Evolutionary conservation across 2,329 filamentous ascomycete species (phyloP).

Genomic region (Hypocrella siamensis): DNA sequence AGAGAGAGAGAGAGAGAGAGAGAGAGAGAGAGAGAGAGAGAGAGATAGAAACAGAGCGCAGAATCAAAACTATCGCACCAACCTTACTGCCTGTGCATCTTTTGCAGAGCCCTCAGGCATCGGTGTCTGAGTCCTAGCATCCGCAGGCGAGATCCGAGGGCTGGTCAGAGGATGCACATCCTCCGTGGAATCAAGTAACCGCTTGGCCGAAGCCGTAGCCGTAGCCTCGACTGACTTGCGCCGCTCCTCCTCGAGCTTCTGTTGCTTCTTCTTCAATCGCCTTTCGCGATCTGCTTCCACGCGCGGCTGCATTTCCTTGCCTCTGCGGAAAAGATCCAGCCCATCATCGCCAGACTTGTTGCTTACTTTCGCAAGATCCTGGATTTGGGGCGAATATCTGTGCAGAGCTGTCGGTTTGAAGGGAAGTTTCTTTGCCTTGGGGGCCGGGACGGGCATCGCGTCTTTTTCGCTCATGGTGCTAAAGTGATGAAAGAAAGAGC

Average conservation of each 20-base stretch:
- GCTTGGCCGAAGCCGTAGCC: too few species aligned
- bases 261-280: conserved; percentile 11
- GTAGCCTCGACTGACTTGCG: conserved; percentile 3
- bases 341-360: conserved; percentile 11
- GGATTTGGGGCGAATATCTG: conserved; percentile 7
- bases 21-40: neutral
- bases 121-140: too few species aligned
- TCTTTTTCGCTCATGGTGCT: conserved; percentile 16
- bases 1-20: neutral
- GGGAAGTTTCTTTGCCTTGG: conserved; percentile 25
- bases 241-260: conserved; percentile 9
- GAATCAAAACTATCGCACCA: neutral
- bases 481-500: neutral
- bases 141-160: too few species aligned
- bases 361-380: conserved; percentile 6
- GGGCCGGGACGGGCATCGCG: conserved; percentile 8
- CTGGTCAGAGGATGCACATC: neutral
- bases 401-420: conserved; percentile 33
- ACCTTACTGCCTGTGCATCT: too few species aligned
- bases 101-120: too few species aligned
- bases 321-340: conserved; percentile 33
- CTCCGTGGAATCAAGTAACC: too few species aligned
- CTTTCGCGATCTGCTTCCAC: conserved; percentile 24
- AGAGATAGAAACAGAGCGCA: neutral
- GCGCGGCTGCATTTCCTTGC: conserved; percentile 31